These are phyloP conservation scores for Physcomitrium patens DNA, from an alignment of 225 moss, liverwort and hornwort species.

Conservation along the genomic window DNA sequence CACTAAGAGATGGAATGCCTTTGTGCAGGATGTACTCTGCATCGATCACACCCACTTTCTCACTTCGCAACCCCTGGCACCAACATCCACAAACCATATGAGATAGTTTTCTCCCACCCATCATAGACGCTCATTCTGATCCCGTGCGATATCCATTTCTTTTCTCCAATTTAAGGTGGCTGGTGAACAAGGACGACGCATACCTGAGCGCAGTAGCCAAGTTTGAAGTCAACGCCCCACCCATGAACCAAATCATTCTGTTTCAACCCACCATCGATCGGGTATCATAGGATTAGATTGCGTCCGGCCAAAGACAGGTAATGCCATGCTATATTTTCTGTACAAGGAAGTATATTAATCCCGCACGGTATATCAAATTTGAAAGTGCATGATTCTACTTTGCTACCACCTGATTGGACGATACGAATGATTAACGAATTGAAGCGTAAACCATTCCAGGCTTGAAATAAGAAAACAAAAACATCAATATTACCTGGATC, in stretches of 20 bases:
- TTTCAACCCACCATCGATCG: constrained; percentile 12
- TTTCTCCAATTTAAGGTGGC: too few species aligned
- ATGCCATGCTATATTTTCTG: neutral
- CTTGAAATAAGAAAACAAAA: neutral
- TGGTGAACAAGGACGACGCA: too few species aligned
- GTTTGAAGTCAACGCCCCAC: constrained; percentile 91
- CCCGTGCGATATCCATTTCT: too few species aligned
- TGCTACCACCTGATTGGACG: neutral
- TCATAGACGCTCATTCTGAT: too few species aligned
- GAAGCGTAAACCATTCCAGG: neutral
- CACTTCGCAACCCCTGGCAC: constrained; percentile 71
- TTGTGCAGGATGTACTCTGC: constrained; percentile 75
- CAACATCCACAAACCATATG: neutral
- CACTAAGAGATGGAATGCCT: constrained; percentile 78
- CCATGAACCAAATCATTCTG: constrained; percentile 94
- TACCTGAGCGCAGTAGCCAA: constrained; percentile 66
- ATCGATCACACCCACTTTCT: constrained; percentile 87
- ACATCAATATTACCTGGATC: constrained; percentile 41
- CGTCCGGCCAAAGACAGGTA: neutral
- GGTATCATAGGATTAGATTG: neutral
- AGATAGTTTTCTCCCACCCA: too few species aligned
- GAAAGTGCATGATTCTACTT: neutral
- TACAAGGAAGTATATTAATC: neutral
- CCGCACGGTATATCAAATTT: neutral
- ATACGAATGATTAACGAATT: neutral